Evolutionary conservation across 805 yeast species (phyloP), one percentile per base, ranked within the genome.

Genomic region (Ogataea naganishii): DNA sequence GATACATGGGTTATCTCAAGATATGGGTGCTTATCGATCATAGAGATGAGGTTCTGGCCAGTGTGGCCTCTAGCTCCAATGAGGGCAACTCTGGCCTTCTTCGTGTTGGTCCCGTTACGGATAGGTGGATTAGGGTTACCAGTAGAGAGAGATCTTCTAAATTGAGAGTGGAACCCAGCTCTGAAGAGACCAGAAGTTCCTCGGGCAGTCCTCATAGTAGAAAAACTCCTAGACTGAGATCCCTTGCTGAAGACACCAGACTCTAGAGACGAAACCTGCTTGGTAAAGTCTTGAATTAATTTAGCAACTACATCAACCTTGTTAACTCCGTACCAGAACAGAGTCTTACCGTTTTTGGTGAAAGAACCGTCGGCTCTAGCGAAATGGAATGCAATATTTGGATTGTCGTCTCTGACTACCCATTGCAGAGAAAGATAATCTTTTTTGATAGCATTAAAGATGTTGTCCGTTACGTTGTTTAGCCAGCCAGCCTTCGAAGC

Each of bases 11-110:
- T 70, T 31, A 92, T 60, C 49, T 89, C 96, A 42, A 92, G 65
- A 53, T 72, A 73, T 26, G 95, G 94, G 60, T 92, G 99, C 29
- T 68, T 62, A 58, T 92, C 83, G 40, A 92, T 81, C 64, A 92
- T 66, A 21, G 80, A 71, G 40, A 92, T 85, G 54, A 92, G 69
- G 47, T 89, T 89, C 61, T 83, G 95, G 20, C 98, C 99, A 13
- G 96, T 89, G 61, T 71, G 85, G 18, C 99, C 99, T 62, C 99
- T 80, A 24, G 99, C 99, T 44, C 99, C 99, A 51, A 92, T 89
- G 46, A 92, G 70, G 1, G 96, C 98, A 27, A 92, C 86, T 42
- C 74, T 75, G 14, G 94, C 68, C 37, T 67, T 67, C 24, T 66
- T 54, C 23, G 67, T 66, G 62, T 77, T 81, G 21, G 70, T 52